These are phyloP conservation scores for Thuja plicata DNA, from an alignment of 83 land plant genomes.

Conservation along the genomic window DNA sequence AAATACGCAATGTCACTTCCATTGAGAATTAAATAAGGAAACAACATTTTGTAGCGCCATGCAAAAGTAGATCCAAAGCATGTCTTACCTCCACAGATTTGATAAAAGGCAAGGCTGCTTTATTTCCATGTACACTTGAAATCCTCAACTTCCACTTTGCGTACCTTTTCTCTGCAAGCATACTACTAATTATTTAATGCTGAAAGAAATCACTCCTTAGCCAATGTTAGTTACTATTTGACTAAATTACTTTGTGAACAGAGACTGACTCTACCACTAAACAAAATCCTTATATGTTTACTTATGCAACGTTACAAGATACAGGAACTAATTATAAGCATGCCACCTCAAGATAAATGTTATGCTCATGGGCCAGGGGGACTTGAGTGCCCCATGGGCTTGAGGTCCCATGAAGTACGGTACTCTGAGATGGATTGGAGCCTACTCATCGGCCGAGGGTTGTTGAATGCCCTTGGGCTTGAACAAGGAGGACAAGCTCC, in stretches of 20 bases:
- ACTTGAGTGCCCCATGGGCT: too few species aligned
- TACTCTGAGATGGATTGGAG: too few species aligned
- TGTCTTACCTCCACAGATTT: slow-evolving; percentile 67
- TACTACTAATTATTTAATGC: background rate
- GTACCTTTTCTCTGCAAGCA: slow-evolving; percentile 56
- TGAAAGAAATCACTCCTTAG: slow-evolving; percentile 1
- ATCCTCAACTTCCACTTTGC: slow-evolving; percentile 70
- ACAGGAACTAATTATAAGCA: background rate
- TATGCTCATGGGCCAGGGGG: too few species aligned
- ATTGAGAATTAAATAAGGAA: background rate
- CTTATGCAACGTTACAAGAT: background rate
- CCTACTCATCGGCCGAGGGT: too few species aligned
- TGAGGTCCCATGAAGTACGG: too few species aligned
- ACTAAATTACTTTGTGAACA: background rate
- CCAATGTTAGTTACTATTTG: background rate
- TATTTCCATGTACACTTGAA: slow-evolving; percentile 63
- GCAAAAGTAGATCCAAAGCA: background rate
- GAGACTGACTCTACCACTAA: background rate
- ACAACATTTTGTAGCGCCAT: background rate
- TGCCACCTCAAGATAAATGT: too few species aligned
- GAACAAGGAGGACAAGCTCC: too few species aligned
- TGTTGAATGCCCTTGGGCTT: too few species aligned
- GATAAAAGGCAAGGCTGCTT: slow-evolving; percentile 65
- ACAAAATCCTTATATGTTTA: background rate
- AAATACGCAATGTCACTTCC: background rate